Evolutionary conservation across 345 rosid species (phyloP).

Genomic region (Viola odorata): DNA sequence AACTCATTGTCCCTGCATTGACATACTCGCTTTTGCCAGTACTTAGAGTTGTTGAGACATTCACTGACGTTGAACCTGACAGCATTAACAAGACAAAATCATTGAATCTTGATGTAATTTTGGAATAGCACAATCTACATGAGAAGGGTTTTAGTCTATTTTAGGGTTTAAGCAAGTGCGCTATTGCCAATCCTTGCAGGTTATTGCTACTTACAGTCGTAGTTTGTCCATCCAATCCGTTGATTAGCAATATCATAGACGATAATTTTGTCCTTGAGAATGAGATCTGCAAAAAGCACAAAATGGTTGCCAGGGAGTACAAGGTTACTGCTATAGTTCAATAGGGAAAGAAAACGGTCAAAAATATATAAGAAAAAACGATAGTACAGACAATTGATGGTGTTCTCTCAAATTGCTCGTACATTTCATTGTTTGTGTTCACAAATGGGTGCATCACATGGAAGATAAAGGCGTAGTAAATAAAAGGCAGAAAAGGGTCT

Average conservation of each 20-base stretch:
- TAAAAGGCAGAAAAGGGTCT: too few species aligned
- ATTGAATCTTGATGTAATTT: too few species aligned
- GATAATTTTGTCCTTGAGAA: constrained; percentile 78
- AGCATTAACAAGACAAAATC: not conserved
- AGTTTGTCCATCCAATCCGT: constrained; percentile 81
- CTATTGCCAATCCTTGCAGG: not conserved
- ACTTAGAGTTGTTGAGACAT: constrained; percentile 57
- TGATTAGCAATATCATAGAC: constrained; percentile 80
- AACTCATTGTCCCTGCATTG: constrained; percentile 53
- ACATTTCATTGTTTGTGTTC: too few species aligned
- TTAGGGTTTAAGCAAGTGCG: too few species aligned
- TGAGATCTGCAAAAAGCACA: constrained; percentile 53
- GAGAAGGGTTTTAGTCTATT: not conserved
- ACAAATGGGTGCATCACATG: too few species aligned
- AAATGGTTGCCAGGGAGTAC: not conserved
- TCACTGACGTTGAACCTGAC: constrained; percentile 66
- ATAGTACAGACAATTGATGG: too few species aligned
- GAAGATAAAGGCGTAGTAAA: too few species aligned
- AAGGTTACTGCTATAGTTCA: not conserved
- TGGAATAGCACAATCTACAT: not conserved
- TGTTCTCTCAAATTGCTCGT: too few species aligned
- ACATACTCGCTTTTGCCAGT: constrained; percentile 65
- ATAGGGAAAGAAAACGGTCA: not conserved
- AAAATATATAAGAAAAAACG: not conserved
- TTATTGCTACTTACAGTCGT: constrained; percentile 60